A percentile compares a stretch with the other conserved stretches of the same genome.
phyloP scores from a whole-genome alignment of 208 protist genomes.

The Leishmania guyanensis region DNA sequence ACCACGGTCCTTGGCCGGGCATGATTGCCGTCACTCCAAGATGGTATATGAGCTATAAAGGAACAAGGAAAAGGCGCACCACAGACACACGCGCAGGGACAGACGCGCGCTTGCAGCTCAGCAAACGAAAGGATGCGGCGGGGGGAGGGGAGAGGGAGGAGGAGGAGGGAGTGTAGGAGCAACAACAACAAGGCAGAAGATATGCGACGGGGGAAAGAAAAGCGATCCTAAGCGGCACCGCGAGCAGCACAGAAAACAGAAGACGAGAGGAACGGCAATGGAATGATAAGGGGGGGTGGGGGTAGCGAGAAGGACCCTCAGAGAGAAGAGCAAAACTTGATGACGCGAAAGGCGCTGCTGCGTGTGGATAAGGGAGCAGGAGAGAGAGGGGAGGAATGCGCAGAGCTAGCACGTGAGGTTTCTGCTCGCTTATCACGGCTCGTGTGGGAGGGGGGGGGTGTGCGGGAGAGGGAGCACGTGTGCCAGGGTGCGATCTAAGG shows the following conservation, averaged over 20 bases:
- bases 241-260: background rate
- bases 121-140: background rate
- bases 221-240: too few species aligned
- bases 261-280: background rate
- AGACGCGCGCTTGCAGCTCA: background rate
- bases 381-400: background rate
- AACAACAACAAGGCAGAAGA: too few species aligned
- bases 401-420: background rate
- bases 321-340: background rate
- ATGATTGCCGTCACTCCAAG: slow-evolving; percentile 6
- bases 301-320: background rate
- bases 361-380: background rate
- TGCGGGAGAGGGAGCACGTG: background rate
- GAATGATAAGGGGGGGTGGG: background rate
- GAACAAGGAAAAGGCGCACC: background rate
- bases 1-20: slow-evolving; percentile 23
- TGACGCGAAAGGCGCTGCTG: background rate
- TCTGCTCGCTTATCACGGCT: background rate
- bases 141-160: background rate
- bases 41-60: background rate
- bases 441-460: background rate
- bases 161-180: background rate
- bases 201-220: too few species aligned
- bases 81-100: background rate
- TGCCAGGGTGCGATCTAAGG: background rate